A percentile compares a stretch with the other conserved stretches of the same genome.
Conservation (phyloP, 768 basidiomycete species). For the Rhodotorula graminis region DNA sequence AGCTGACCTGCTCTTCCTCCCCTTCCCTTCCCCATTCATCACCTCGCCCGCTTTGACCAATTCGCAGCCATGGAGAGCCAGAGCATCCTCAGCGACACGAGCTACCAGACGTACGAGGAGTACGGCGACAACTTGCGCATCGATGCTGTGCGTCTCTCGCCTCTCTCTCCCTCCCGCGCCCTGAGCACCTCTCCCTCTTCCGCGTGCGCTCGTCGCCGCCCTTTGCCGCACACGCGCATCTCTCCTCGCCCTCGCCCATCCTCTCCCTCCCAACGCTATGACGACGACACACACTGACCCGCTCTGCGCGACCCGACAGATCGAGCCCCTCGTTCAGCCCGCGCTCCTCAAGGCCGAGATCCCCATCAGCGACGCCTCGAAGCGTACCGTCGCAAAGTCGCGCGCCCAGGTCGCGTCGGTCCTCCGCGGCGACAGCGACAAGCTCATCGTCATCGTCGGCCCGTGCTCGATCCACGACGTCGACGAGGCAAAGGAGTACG, state of each 20-base stretch:
- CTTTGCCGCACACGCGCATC: not conserved
- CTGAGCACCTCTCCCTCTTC: not conserved
- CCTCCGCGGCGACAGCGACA: constrained; percentile 75
- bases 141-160: constrained; percentile 14
- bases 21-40: no score
- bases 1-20: no score
- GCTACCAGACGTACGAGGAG: constrained; percentile 30
- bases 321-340: constrained; percentile 33
- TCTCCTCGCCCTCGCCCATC: no score
- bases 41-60: no score
- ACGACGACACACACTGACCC: not conserved
- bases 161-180: not conserved
- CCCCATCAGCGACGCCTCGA: constrained; percentile 60
- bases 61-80: not conserved
- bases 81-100: not conserved
- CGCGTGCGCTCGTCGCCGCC: not conserved
- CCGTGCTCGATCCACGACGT: constrained; percentile 93
- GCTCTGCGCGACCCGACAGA: not conserved
- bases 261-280: no score
- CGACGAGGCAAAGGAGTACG: constrained; percentile 63
- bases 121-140: constrained; percentile 37
- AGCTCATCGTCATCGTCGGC: constrained; percentile 84
- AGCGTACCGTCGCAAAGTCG: constrained; percentile 69
- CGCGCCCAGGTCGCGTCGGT: constrained; percentile 74
- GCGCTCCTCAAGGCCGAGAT: constrained; percentile 76